A percentile compares a stretch with the other conserved stretches of the same genome.
Evolutionary conservation across 768 basidiomycete species (phyloP).

Genomic region (Auriculariales sp.): DNA sequence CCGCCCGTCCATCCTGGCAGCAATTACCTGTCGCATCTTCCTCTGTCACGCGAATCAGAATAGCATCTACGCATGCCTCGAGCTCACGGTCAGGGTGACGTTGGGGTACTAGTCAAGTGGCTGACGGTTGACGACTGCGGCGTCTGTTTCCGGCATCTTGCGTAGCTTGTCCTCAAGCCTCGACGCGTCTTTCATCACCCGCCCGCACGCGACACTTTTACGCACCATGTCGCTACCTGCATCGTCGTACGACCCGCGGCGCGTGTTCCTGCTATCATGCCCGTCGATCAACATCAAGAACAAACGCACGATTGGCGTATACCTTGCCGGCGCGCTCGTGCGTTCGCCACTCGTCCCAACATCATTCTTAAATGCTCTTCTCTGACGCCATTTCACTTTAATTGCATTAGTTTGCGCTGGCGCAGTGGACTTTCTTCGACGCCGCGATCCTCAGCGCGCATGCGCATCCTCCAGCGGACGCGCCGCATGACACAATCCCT

Average conservation of each 20-base stretch:
- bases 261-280: conserved; percentile 80
- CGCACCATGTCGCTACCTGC: conserved; percentile 48
- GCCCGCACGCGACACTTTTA: too few relatives aligned
- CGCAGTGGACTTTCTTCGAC: conserved; percentile 91
- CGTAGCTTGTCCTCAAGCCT: too few relatives aligned
- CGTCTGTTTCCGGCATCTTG: too few relatives aligned
- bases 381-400: background rate
- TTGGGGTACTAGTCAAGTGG: too few relatives aligned
- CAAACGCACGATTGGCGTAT: conserved; percentile 73
- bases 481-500: conserved; percentile 52
- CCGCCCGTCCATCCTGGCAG: too few relatives aligned
- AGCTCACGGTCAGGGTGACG: too few relatives aligned
- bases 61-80: too few relatives aligned
- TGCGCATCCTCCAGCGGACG: conserved; percentile 58
- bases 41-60: too few relatives aligned
- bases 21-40: too few relatives aligned
- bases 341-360: conserved; percentile 17
- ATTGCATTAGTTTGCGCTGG: conserved; percentile 65
- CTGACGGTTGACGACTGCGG: too few relatives aligned
- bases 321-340: conserved; percentile 84
- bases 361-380: background rate
- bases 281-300: conserved; percentile 58
- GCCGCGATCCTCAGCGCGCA: conserved; percentile 84
- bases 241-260: conserved; percentile 68
- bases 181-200: too few relatives aligned